phyloP scores from a whole-genome alignment of 805 yeast genomes.

The Saccharomycopsis sp. region DNA sequence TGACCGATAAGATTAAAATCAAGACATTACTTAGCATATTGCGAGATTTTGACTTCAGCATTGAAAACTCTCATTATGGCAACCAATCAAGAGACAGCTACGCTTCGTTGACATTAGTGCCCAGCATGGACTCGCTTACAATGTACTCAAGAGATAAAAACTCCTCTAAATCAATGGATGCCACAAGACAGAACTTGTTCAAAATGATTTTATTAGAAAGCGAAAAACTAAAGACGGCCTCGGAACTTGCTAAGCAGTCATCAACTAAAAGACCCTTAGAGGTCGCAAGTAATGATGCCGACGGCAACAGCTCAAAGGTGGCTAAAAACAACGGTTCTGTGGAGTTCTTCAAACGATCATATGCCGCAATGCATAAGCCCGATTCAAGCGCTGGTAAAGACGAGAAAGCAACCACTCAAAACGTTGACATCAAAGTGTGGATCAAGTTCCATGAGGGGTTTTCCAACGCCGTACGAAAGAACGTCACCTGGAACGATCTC shows the following conservation, averaged over 20 bases:
- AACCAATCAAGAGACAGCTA: slow-evolving; percentile 6
- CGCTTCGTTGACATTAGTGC: slow-evolving; percentile 6
- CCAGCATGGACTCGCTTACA: slow-evolving; percentile 18
- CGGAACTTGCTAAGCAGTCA: slow-evolving; percentile 13
- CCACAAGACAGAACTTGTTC: slow-evolving; percentile 26
- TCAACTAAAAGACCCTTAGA: neutral
- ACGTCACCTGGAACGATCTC: slow-evolving; percentile 67
- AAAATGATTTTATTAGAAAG: slow-evolving; percentile 21
- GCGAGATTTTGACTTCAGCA: slow-evolving; percentile 15
- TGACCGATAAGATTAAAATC: slow-evolving; percentile 7
- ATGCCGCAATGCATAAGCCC: slow-evolving; percentile 24
- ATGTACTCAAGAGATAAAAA: slow-evolving; percentile 1
- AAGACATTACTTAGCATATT: slow-evolving; percentile 7
- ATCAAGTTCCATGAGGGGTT: slow-evolving; percentile 90
- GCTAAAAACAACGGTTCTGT: slow-evolving; percentile 24
- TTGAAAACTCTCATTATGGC: slow-evolving; percentile 8
- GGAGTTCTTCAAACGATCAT: slow-evolving; percentile 41
- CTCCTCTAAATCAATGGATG: neutral
- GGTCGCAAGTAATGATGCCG: slow-evolving; percentile 9
- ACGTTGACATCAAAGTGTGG: slow-evolving; percentile 49
- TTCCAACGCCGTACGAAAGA: slow-evolving; percentile 84
- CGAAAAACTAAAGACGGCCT: slow-evolving; percentile 15
- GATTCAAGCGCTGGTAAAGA: slow-evolving; percentile 24
- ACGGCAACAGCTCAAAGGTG: slow-evolving; percentile 21
- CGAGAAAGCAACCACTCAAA: slow-evolving; percentile 18